These are phyloP conservation scores for Lentinus brumalis DNA, from an alignment of 768 basidiomycete species.

Conservation along the genomic window DNA sequence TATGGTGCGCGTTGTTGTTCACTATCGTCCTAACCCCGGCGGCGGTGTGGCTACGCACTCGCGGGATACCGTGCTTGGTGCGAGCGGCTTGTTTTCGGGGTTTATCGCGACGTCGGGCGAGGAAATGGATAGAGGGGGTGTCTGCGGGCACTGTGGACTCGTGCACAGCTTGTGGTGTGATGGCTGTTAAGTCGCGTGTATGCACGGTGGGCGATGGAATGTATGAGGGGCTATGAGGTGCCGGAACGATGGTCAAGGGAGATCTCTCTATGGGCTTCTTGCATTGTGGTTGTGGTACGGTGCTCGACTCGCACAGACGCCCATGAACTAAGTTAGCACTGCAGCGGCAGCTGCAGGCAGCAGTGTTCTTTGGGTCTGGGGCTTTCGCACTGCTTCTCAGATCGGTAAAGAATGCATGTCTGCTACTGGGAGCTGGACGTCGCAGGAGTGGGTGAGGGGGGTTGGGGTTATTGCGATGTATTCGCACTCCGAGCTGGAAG, in stretches of 20 bases:
- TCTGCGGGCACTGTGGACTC: background rate
- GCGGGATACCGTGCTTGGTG: background rate
- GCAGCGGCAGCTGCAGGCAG: no score
- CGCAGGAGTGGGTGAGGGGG: no score
- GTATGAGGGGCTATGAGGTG: no score
- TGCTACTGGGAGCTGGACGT: background rate
- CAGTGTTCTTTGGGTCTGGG: no score
- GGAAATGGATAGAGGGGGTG: background rate
- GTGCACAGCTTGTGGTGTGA: slow-evolving; percentile 7
- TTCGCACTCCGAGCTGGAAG: background rate
- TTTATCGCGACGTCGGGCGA: background rate
- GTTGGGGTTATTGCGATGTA: no score
- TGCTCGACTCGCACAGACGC: no score
- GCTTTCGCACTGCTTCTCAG: no score
- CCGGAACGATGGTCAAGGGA: no score
- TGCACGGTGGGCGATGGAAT: background rate
- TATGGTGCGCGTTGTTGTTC: background rate
- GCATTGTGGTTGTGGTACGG: background rate
- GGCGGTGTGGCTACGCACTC: background rate
- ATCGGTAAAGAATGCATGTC: background rate
- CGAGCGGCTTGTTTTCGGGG: no score
- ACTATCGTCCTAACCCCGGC: background rate
- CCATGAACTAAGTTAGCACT: no score
- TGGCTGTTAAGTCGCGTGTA: background rate
- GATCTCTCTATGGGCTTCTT: no score